These are phyloP conservation scores for Exophiala spinifera DNA, from an alignment of 2,329 filamentous ascomycete genomes.

Conservation along the genomic window DNA sequence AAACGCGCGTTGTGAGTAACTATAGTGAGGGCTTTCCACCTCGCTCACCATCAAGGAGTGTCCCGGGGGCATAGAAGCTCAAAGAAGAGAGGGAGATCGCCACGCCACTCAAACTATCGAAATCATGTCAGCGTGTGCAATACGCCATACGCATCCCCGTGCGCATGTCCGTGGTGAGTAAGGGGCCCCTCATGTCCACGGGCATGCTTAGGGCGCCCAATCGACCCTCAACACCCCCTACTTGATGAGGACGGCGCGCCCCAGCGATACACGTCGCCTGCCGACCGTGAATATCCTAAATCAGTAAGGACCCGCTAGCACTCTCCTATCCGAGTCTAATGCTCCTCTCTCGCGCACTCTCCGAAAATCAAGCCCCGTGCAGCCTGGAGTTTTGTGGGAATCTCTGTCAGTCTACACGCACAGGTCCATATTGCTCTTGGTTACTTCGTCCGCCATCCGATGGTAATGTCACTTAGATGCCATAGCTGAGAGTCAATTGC, in stretches of 20 bases:
- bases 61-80: not conserved
- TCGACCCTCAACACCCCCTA: not conserved
- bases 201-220: not conserved
- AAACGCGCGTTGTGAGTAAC: not conserved
- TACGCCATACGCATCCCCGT: not conserved
- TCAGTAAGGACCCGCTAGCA: not conserved
- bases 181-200: not conserved
- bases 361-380: too few relatives aligned
- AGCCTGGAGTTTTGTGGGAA: not conserved
- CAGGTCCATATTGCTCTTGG: not conserved
- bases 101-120: not conserved
- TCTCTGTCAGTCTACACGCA: not conserved
- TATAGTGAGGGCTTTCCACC: not conserved
- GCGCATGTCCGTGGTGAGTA: too few relatives aligned
- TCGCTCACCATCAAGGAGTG: not conserved
- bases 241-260: not conserved
- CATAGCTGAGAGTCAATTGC: not conserved
- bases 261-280: not conserved
- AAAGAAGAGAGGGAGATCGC: not conserved
- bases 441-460: not conserved
- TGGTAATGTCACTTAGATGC: not conserved
- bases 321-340: not conserved
- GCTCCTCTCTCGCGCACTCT: not conserved
- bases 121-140: not conserved
- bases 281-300: not conserved